These are phyloP conservation scores for Diaporthe caulivora DNA, from an alignment of 2,329 filamentous ascomycete genomes.

Conservation along the genomic window DNA sequence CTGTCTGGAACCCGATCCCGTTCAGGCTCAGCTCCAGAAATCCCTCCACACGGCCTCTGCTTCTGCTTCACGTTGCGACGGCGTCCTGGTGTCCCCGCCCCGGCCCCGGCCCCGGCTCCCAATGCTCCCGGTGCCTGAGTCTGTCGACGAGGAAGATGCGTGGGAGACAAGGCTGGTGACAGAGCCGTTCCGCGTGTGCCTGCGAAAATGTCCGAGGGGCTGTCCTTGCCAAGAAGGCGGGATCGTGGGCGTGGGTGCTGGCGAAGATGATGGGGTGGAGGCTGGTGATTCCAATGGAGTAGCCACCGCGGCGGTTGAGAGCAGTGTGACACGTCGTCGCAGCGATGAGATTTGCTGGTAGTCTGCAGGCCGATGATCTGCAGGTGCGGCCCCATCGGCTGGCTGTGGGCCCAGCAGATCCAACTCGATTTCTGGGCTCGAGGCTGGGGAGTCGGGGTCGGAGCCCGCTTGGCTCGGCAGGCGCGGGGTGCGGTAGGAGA, in stretches of 20 bases:
- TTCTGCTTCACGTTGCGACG: conserved; percentile 34
- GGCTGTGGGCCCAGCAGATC: conserved; percentile 31
- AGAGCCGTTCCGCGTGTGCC: conserved; percentile 20
- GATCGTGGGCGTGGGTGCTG: neutral
- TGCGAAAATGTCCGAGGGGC: neutral
- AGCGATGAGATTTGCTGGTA: conserved; percentile 26
- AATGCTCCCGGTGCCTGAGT: neutral
- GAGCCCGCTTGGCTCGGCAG: conserved; percentile 24
- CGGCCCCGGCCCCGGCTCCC: neutral
- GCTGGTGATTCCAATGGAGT: conserved; percentile 6
- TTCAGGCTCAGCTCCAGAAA: conserved; percentile 42
- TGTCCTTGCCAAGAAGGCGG: conserved; percentile 13
- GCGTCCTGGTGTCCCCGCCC: neutral
- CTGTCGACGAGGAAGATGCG: conserved; percentile 22
- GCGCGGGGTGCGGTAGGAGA: conserved; percentile 11
- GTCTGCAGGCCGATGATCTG: conserved; percentile 24
- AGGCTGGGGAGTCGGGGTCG: neutral
- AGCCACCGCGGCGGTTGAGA: neutral
- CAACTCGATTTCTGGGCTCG: conserved; percentile 31
- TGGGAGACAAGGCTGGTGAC: conserved; percentile 30
- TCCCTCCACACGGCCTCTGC: conserved; percentile 41
- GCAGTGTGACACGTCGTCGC: conserved; percentile 23
- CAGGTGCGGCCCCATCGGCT: neutral
- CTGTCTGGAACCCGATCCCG: neutral
- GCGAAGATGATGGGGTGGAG: conserved; percentile 31